Percentiles rank a stretch among this genome's conserved stretches.
Evolutionary conservation across 768 basidiomycete genomes (phyloP).

Genomic region (Boletus edulis): DNA sequence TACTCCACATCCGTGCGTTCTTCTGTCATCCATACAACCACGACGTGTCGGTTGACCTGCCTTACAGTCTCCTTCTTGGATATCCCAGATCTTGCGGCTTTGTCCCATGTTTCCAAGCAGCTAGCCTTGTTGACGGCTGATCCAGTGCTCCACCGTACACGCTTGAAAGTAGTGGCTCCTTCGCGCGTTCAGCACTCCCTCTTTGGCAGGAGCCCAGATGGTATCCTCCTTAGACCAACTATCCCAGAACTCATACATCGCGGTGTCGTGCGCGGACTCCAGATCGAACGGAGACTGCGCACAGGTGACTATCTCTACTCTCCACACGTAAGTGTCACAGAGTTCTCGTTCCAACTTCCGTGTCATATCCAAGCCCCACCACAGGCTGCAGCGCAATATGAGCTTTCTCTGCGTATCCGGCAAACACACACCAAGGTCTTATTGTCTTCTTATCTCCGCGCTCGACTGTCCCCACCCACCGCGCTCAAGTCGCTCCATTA

Average conservation of each 20-base stretch:
- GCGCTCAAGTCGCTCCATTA: slow-evolving; percentile 46
- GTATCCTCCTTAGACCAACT: slow-evolving; percentile 59
- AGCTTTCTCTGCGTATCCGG: slow-evolving; percentile 51
- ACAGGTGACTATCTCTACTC: slow-evolving; percentile 66
- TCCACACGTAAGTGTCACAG: slow-evolving; percentile 40
- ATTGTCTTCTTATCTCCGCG: slow-evolving; percentile 53
- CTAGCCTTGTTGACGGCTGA: slow-evolving; percentile 56
- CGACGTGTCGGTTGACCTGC: neutral
- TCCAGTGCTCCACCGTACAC: slow-evolving; percentile 60
- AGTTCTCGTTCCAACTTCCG: neutral
- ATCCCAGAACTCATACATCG: slow-evolving; percentile 65
- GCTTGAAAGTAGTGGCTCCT: slow-evolving; percentile 60
- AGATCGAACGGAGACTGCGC: slow-evolving; percentile 65
- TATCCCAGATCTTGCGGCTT: slow-evolving; percentile 61
- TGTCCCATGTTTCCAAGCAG: slow-evolving; percentile 46
- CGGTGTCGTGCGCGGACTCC: slow-evolving; percentile 66
- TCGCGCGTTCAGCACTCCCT: slow-evolving; percentile 66
- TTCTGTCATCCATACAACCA: neutral
- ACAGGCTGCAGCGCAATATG: slow-evolving; percentile 69
- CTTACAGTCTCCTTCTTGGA: slow-evolving; percentile 65
- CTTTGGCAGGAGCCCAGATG: slow-evolving; percentile 56
- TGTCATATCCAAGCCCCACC: slow-evolving; percentile 6
- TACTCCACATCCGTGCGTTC: slow-evolving; percentile 56
- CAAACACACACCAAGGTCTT: slow-evolving; percentile 52
- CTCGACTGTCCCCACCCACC: slow-evolving; percentile 38